Percentiles rank a stretch among this genome's conserved stretches.
Conservation (phyloP, 257 asterid species). For the Salvia rosmarinus region DNA sequence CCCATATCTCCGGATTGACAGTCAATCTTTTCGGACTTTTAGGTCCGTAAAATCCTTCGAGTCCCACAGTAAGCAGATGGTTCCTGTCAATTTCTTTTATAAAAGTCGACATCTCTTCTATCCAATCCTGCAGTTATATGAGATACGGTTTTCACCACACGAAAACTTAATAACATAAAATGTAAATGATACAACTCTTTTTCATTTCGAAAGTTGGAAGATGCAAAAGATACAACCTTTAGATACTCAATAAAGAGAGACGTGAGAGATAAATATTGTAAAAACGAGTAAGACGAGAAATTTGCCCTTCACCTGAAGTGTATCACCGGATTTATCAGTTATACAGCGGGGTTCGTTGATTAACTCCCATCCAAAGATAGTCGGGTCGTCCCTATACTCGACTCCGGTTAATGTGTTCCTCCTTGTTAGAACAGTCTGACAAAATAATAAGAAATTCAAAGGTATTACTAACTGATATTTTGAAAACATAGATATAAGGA, state of each 20-base stretch:
- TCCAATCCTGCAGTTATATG: slow-evolving; percentile 82
- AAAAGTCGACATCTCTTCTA: slow-evolving; percentile 90
- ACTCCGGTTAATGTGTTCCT: slow-evolving; percentile 82
- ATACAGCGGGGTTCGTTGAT: slow-evolving; percentile 95
- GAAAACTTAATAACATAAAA: not conserved
- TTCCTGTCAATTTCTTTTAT: slow-evolving; percentile 81
- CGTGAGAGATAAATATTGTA: too few species aligned
- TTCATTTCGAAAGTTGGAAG: not conserved
- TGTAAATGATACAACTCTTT: not conserved
- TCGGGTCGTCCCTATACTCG: slow-evolving; percentile 88
- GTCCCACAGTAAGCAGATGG: slow-evolving; percentile 90
- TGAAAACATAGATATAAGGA: too few species aligned
- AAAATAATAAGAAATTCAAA: slow-evolving; percentile 12
- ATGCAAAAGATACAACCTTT: not conserved
- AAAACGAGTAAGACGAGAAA: slow-evolving; percentile 5
- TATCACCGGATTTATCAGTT: slow-evolving; percentile 91
- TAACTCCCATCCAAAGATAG: slow-evolving; percentile 94
- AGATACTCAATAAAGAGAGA: too few species aligned
- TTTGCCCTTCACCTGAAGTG: slow-evolving; percentile 73
- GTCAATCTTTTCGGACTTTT: slow-evolving; percentile 73
- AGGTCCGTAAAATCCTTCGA: slow-evolving; percentile 98
- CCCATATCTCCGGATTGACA: slow-evolving; percentile 93
- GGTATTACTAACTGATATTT: not conserved
- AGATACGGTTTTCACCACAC: slow-evolving; percentile 21
- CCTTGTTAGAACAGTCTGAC: slow-evolving; percentile 89